Evolutionary conservation across 2,329 filamentous ascomycete species (phyloP), one percentile per base, ranked within the genome.

Genomic region (Epicoccum sorghinum): DNA sequence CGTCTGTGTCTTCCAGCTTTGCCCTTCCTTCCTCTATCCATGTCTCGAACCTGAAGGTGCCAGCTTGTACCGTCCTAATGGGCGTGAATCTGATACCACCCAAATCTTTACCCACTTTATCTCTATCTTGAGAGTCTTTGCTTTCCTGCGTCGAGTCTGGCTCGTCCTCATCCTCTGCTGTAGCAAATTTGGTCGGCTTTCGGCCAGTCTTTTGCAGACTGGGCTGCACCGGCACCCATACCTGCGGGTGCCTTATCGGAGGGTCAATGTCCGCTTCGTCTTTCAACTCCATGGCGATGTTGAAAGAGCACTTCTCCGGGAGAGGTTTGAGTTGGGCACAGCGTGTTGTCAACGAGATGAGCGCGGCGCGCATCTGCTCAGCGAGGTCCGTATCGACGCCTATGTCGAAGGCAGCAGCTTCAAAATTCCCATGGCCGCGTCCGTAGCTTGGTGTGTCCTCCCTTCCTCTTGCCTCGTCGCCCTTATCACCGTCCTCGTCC

Each of bases 211-310:
- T 72, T 61, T 76, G 75, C 44, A 75, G 35, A 40, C 77, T 77
- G 6, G 81, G 80, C 62, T 86, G 80, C 37, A 82, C 82, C 9
- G 85, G 84, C 50, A 87, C 81, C 85, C 85, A 88, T 6, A 79
- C 77, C 66, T 86, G 82, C 59, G 79, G 77, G 61, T 86, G 77
- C 35, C 70, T 72, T 27, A 80, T 62, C 1, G 80, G 79, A 27
- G 79, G 74, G 35, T 77, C 73, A 27, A 77, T 79, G 9, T 81
- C 74, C 0, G 79, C 80, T 36, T 86, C 80, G 22, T 88, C 83
- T 35, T 83, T 84, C 59, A 93, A 71, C 73, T 93, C 90, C 36
- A 93, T 82, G 0, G 87, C 88, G n/a, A 93, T 73, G 0, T 89
- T 90, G 71, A 90, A 93, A 0, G 88, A 89, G 71, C 89, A 91